A percentile compares a stretch with the other conserved stretches of the same genome.
phyloP scores from a whole-genome alignment of 441 rosid genomes.

The Aquilaria agallochum region DNA sequence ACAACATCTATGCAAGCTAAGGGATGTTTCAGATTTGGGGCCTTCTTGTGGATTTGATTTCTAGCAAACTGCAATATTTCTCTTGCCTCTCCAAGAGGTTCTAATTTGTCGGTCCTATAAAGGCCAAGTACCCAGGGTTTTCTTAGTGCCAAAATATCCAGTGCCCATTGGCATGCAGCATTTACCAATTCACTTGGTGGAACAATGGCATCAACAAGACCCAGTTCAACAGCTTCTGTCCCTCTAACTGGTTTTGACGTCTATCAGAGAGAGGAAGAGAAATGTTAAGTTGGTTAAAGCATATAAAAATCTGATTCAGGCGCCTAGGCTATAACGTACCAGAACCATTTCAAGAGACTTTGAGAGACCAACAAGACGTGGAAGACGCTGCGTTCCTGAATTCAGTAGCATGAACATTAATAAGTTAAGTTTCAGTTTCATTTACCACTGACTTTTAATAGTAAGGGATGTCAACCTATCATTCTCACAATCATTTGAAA shows the following conservation, averaged over 20 bases:
- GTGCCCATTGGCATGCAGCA: slow-evolving; percentile 75
- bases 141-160: slow-evolving; percentile 58
- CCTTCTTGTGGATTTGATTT: slow-evolving; percentile 55
- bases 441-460: background rate
- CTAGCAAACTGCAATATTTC: slow-evolving; percentile 86
- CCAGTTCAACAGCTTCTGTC: slow-evolving; percentile 58
- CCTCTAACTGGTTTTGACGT: slow-evolving; percentile 76
- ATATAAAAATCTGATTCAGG: slow-evolving; percentile 6
- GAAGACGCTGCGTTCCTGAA: slow-evolving; percentile 92
- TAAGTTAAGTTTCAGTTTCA: background rate
- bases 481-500: too few relatives aligned
- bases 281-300: background rate
- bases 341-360: slow-evolving; percentile 88
- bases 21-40: slow-evolving; percentile 80
- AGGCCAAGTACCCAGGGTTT: slow-evolving; percentile 77
- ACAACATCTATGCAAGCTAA: slow-evolving; percentile 71
- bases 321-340: slow-evolving; percentile 38
- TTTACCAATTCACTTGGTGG: slow-evolving; percentile 52
- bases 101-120: slow-evolving; percentile 67
- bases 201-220: slow-evolving; percentile 74
- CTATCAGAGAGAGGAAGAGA: slow-evolving; percentile 25
- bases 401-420: slow-evolving; percentile 15
- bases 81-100: slow-evolving; percentile 84
- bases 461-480: background rate
- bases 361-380: slow-evolving; percentile 90